Base-by-base conservation (phyloP, 495 filamentous ascomycete species). In the Neurospora sp. region DNA sequence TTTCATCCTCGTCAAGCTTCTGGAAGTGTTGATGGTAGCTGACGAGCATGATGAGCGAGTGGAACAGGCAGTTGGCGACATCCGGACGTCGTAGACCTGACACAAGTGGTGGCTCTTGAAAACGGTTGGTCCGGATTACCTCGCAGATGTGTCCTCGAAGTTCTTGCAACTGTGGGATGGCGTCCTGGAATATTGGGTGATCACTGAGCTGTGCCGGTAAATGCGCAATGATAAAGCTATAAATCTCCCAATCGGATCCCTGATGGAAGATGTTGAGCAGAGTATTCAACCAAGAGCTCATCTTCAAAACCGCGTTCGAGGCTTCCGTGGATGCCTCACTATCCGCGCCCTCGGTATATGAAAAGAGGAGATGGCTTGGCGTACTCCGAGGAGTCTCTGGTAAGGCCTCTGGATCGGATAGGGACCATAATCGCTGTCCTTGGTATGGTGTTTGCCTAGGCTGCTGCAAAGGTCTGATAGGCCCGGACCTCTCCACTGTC, bases 161-260 rank as follows among this genome's bases (percentile, higher is more conserved):
- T 40, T 91, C 83, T 75, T 91, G 90, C 74, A 98, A 85, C 69
- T 96, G 90, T 35, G 87, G 85, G 14, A 90, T 87, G 9, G 91
- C 88, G 68, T 86, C 89, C 69, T 80, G 83, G 80, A 98, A 98
- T 8, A 97, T 83, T n/a, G 92, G 89, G 74, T 93, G 92, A 77
- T 98, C 98, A 77, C 90, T 90, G 41, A 99, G 86, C 77, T 98
- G 95, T 35, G 91, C 90, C 14, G 92, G 90, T n/a, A 97, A 82
- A 78, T 97, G 92, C 14, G 92, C 91, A 14, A 98, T 85, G 39
- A 96, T 87, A 78, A 93, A 97, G 81, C 92, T 94, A 85, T 97
- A 97, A 2, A 97, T 83, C 80, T 98, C 94, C 96, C 96, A 99
- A 70, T 97, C 92, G 39, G 88, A 88, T 68, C 91, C 92, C 47